Percentiles rank a stretch among this genome's conserved stretches.
phyloP scores from a whole-genome alignment of 2,329 filamentous ascomycete species.

The Knoxdaviesia capensis region DNA sequence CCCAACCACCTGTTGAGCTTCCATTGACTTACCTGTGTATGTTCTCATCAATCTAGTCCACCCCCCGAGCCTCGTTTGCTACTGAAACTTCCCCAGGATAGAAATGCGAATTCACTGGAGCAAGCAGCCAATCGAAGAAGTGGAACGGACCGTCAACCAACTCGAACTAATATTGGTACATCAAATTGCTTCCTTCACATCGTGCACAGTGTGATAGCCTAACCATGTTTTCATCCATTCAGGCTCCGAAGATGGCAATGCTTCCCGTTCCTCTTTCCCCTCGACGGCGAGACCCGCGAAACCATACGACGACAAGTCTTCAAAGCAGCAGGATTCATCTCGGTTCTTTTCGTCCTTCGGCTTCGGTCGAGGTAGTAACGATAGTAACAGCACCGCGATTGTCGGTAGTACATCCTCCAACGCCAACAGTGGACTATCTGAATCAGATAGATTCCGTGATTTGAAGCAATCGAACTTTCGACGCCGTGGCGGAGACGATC shows the following conservation, averaged over 20 bases:
- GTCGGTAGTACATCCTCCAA: too few species aligned
- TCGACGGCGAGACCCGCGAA: slow-evolving; percentile 30
- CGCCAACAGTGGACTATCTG: too few species aligned
- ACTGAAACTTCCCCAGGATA: slow-evolving; percentile 1
- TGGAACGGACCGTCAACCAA: neutral
- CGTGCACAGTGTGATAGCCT: neutral
- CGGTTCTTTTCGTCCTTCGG: slow-evolving; percentile 42
- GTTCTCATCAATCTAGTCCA: too few species aligned
- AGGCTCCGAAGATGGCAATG: slow-evolving; percentile 65
- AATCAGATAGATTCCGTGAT: slow-evolving; percentile 25
- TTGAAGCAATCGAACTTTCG: slow-evolving; percentile 24
- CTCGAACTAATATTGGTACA: neutral
- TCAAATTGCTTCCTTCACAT: neutral
- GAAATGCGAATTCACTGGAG: neutral
- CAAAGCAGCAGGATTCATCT: slow-evolving; percentile 26
- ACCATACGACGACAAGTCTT: slow-evolving; percentile 21
- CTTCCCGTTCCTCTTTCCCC: slow-evolving; percentile 62
- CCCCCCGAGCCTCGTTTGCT: neutral
- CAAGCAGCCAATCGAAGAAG: neutral
- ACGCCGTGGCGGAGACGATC: slow-evolving; percentile 34
- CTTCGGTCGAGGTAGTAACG: slow-evolving; percentile 19
- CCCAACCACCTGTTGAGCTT: too few species aligned
- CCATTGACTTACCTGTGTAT: too few species aligned
- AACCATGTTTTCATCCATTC: slow-evolving; percentile 7
- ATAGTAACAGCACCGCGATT: slow-evolving; percentile 20